Conservation (phyloP, 768 basidiomycete genomes). For the Lepiota brunneoincarnata region DNA sequence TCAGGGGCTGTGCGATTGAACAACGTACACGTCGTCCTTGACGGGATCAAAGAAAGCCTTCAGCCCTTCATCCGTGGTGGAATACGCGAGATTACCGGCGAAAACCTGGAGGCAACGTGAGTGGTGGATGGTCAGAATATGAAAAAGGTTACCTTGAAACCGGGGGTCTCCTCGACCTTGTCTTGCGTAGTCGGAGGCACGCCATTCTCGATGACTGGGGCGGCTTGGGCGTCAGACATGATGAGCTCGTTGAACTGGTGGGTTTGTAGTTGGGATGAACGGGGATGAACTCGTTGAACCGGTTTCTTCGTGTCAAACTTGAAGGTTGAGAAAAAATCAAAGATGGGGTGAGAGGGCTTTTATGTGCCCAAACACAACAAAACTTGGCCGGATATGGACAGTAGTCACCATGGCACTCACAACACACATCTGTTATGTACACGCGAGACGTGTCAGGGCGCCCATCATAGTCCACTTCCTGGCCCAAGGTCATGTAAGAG, state of each 20-base stretch:
- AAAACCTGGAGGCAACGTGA: constrained; percentile 62
- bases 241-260: constrained; percentile 56
- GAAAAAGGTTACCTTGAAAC: constrained; percentile 65
- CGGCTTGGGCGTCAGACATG: constrained; percentile 93
- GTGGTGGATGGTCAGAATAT: constrained; percentile 18
- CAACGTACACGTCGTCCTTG: constrained; percentile 80
- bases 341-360: constrained; percentile 28
- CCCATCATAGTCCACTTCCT: background rate
- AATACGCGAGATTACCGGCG: constrained; percentile 93
- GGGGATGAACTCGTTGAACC: constrained; percentile 76
- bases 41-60: constrained; percentile 91
- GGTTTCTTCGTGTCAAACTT: constrained; percentile 83
- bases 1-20: constrained; percentile 41
- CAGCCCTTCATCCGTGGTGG: constrained; percentile 92
- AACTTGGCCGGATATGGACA: constrained; percentile 28
- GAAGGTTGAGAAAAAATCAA: constrained; percentile 66
- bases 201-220: constrained; percentile 80
- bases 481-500: background rate
- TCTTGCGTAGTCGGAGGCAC: constrained; percentile 78
- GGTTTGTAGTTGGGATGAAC: constrained; percentile 46
- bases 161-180: constrained; percentile 66
- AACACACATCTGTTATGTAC: constrained; percentile 9
- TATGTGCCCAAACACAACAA: constrained; percentile 35
- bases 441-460: background rate
- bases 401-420: constrained; percentile 43